Conservation (phyloP, 169 alveolate genomes). For the Plasmodium knowlesi region DNA sequence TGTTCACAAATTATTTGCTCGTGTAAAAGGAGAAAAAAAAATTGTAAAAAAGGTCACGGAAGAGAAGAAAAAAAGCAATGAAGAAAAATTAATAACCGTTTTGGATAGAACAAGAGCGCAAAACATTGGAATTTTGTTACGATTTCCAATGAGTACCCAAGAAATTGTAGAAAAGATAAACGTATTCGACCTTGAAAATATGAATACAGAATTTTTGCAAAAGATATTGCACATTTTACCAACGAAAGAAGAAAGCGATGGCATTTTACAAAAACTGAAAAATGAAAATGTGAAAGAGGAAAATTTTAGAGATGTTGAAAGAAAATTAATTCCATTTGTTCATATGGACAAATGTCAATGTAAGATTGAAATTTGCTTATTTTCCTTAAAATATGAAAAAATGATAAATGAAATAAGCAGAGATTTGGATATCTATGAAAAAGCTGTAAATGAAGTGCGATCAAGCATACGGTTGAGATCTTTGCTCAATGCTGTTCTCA, state of each 20-base stretch:
- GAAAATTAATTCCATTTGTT: constrained; percentile 71
- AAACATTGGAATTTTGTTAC: constrained; percentile 81
- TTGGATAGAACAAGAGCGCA: constrained; percentile 83
- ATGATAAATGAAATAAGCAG: constrained; percentile 67
- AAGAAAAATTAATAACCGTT: constrained; percentile 76
- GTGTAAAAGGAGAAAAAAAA: constrained; percentile 64
- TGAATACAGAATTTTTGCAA: constrained; percentile 51
- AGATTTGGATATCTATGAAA: constrained; percentile 76
- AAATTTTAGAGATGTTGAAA: constrained; percentile 76
- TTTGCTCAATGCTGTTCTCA: constrained; percentile 79
- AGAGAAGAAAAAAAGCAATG: constrained; percentile 52
- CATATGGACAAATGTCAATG: constrained; percentile 66
- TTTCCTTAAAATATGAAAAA: constrained; percentile 75
- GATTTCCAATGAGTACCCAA: constrained; percentile 80
- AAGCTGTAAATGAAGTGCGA: constrained; percentile 79
- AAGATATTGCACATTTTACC: constrained; percentile 65
- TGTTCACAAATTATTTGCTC: constrained; percentile 67
- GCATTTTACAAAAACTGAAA: constrained; percentile 54
- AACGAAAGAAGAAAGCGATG: constrained; percentile 78
- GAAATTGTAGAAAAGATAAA: constrained; percentile 76
- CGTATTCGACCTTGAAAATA: constrained; percentile 70
- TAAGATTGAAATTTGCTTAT: constrained; percentile 76
- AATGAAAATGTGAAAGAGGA: constrained; percentile 55
- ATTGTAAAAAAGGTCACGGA: constrained; percentile 32
- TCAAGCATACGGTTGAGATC: constrained; percentile 78